phyloP scores from a whole-genome alignment of 208 protist species.

The Plasmodiophora brassicae region DNA sequence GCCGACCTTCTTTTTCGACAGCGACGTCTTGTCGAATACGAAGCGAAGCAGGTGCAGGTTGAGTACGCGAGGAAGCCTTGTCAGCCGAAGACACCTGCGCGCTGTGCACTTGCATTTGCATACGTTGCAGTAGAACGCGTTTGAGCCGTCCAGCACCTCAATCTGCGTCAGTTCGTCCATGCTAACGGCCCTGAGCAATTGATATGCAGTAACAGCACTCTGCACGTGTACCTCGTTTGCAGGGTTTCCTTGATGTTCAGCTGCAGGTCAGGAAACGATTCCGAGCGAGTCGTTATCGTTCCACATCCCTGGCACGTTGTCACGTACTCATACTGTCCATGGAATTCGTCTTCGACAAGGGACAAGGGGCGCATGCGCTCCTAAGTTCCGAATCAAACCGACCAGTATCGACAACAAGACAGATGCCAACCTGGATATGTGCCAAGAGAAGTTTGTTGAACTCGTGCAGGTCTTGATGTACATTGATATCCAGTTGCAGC shows the following conservation, averaged over 20 bases:
- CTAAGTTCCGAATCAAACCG: neutral
- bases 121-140: neutral
- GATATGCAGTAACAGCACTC: neutral
- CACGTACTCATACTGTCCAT: neutral
- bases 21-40: neutral
- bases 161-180: neutral
- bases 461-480: constrained; percentile 12
- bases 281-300: neutral
- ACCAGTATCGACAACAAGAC: neutral
- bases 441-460: neutral
- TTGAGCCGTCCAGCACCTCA: neutral
- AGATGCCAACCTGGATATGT: neutral
- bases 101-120: neutral
- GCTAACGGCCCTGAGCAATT: neutral
- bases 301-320: neutral
- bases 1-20: neutral
- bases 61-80: neutral
- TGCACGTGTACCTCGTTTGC: neutral
- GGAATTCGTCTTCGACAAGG: constrained; percentile 6
- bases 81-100: neutral
- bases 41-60: constrained; percentile 22
- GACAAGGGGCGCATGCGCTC: neutral
- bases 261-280: constrained; percentile 5
- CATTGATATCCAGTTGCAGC: neutral
- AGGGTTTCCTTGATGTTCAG: neutral